Evolutionary conservation across 768 basidiomycete genomes (phyloP).

Genomic region (Mycena indigotica): DNA sequence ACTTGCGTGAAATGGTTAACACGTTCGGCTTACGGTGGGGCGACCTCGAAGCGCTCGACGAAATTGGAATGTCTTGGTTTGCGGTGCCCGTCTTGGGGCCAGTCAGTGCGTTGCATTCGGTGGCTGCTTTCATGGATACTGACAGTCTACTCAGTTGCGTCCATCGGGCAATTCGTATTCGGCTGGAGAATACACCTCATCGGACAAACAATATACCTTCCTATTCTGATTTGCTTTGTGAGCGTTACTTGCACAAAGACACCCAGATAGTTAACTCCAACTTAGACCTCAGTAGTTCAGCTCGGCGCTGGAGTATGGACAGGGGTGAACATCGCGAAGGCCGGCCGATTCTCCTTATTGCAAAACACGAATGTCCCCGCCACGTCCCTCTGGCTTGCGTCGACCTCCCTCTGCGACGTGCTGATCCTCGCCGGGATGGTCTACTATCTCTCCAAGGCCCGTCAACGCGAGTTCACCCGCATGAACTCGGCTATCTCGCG

Average conservation of each 20-base stretch:
- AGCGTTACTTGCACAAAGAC: too few relatives aligned
- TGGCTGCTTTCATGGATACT: not conserved
- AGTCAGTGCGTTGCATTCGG: constrained; percentile 3
- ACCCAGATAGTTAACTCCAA: too few relatives aligned
- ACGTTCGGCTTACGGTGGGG: constrained; percentile 25
- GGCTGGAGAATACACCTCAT: constrained; percentile 28
- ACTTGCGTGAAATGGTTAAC: constrained; percentile 20
- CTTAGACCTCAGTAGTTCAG: constrained; percentile 2
- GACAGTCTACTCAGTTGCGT: constrained; percentile 16
- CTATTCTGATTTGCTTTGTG: constrained; percentile 17
- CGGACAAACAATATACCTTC: constrained; percentile 7
- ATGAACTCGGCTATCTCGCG: constrained; percentile 14
- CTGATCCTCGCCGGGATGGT: constrained; percentile 25
- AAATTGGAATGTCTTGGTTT: constrained; percentile 21
- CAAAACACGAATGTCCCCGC: not conserved
- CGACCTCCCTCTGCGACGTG: constrained; percentile 25
- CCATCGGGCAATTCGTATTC: constrained; percentile 26
- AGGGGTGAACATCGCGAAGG: not conserved
- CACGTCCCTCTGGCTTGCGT: constrained; percentile 18
- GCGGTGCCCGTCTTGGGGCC: constrained; percentile 20
- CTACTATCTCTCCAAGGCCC: constrained; percentile 22
- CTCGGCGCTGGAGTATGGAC: constrained; percentile 10
- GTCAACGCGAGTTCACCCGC: constrained; percentile 6
- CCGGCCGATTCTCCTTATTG: constrained; percentile 1
- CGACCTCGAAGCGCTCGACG: constrained; percentile 11